Conservation (phyloP, 306 rosid genomes). For the Cicer arietinum region DNA sequence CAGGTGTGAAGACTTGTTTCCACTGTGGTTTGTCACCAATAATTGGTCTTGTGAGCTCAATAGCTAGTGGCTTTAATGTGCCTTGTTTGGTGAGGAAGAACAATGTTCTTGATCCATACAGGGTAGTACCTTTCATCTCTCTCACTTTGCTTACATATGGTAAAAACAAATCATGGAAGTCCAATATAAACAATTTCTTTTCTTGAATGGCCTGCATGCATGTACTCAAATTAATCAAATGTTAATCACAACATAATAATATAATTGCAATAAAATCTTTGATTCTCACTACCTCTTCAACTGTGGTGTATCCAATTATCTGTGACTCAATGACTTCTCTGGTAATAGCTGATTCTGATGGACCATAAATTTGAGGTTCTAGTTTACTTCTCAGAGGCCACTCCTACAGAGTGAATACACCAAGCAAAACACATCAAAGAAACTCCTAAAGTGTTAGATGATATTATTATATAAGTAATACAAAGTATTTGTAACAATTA, state of each 20-base stretch:
- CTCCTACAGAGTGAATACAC: constrained; percentile 39
- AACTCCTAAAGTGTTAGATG: neutral
- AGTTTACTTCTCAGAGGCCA: constrained; percentile 58
- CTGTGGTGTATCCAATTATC: constrained; percentile 45
- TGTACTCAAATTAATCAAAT: neutral
- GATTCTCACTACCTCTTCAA: constrained; percentile 49
- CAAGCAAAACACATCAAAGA: neutral
- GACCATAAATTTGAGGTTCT: constrained; percentile 53
- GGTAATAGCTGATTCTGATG: constrained; percentile 61
- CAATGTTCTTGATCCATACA: constrained; percentile 58
- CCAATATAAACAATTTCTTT: constrained; percentile 56
- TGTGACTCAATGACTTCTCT: constrained; percentile 50
- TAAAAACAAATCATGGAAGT: constrained; percentile 54
- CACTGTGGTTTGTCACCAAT: constrained; percentile 51
- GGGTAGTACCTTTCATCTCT: constrained; percentile 46
- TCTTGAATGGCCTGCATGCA: constrained; percentile 46
- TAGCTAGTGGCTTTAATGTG: constrained; percentile 59
- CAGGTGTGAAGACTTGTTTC: constrained; percentile 53
- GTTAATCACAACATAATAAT: neutral
- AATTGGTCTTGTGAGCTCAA: constrained; percentile 55
- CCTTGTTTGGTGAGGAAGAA: constrained; percentile 55
- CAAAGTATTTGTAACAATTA: neutral
- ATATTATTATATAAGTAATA: neutral
- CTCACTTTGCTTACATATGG: constrained; percentile 61
- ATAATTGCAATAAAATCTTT: neutral